Percentiles rank a stretch among this genome's conserved stretches.
Evolutionary conservation across 2,329 filamentous ascomycete species (phyloP).

Genomic region (Eurotiales sp.): DNA sequence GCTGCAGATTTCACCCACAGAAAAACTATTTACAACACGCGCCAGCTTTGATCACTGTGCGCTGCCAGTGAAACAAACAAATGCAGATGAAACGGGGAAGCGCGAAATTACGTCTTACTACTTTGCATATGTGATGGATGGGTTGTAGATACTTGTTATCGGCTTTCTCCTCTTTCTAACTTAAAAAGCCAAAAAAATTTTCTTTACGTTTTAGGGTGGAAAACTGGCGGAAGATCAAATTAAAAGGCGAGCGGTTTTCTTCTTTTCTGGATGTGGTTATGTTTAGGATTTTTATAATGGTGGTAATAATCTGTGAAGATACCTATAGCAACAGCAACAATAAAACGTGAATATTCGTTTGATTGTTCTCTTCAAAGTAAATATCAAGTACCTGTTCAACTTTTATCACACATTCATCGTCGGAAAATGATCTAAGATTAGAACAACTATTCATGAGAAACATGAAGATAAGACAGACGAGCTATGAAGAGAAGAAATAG

Average conservation of each 20-base stretch:
- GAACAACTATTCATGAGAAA: too few species aligned
- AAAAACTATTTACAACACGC: background rate
- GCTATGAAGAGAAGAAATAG: too few species aligned
- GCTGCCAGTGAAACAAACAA: background rate
- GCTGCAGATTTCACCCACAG: background rate
- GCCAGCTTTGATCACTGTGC: background rate
- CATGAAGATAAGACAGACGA: too few species aligned
- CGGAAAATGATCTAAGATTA: too few species aligned
- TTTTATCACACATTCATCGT: too few species aligned
- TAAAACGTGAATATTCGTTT: background rate
- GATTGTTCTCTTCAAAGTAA: background rate
- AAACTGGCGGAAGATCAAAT: constrained; percentile 11
- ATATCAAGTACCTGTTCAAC: too few species aligned
- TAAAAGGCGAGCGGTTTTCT: background rate
- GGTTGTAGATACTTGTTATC: background rate
- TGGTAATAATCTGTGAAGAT: background rate
- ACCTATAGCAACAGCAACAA: background rate
- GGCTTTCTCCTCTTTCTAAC: constrained; percentile 13
- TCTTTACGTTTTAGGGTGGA: background rate
- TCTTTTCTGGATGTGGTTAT: background rate
- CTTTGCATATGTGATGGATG: background rate
- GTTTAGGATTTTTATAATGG: background rate
- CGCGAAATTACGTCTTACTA: background rate
- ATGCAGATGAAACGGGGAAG: background rate
- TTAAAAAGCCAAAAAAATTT: background rate